Percentiles rank a stretch among this genome's conserved stretches.
phyloP scores from a whole-genome alignment of 148 eudicot species.

The Rhododendron henanense region DNA sequence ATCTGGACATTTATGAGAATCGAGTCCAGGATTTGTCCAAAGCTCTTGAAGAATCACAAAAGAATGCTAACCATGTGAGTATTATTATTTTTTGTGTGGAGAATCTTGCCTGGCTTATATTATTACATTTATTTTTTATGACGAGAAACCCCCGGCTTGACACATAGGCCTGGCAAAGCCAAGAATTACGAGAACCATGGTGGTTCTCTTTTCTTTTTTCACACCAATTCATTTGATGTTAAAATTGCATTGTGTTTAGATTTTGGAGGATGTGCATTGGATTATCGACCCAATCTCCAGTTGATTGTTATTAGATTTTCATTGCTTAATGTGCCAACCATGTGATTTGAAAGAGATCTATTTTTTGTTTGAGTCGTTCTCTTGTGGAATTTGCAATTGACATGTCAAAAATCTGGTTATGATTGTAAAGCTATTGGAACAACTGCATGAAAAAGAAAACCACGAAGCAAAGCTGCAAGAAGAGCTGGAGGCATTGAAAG shows the following conservation, averaged over 20 bases:
- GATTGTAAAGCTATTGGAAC: constrained; percentile 56
- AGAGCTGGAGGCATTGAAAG: constrained; percentile 65
- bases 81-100: not conserved
- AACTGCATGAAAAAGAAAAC: constrained; percentile 66
- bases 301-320: not conserved
- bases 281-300: not conserved
- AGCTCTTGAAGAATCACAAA: constrained; percentile 83
- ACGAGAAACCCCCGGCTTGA: not conserved
- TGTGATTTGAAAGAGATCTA: not conserved
- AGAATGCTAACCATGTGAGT: constrained; percentile 63
- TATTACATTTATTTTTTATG: not conserved
- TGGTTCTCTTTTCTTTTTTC: not conserved
- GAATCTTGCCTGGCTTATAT: not conserved
- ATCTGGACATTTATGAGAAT: constrained; percentile 59
- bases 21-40: constrained; percentile 71
- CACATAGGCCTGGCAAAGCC: not conserved
- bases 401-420: constrained; percentile 12
- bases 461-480: constrained; percentile 50
- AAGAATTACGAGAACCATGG: not conserved
- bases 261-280: not conserved
- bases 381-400: not conserved
- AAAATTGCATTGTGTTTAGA: not conserved
- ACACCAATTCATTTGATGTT: not conserved
- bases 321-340: not conserved
- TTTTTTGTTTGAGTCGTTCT: not conserved